phyloP scores from a whole-genome alignment of 352 stramenopile species.

The Pythium apleroticum region DNA sequence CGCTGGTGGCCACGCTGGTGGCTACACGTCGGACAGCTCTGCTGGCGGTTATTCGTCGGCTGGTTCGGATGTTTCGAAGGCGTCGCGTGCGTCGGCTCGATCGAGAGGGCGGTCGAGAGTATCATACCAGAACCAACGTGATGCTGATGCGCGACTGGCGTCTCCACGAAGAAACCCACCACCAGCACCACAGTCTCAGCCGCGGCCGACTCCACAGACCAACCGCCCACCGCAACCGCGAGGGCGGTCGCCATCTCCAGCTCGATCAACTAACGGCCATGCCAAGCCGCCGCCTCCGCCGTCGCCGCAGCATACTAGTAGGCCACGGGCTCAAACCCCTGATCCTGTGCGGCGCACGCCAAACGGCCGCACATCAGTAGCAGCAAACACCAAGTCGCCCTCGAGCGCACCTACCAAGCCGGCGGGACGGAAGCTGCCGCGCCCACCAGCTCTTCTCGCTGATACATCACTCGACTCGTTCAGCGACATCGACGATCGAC shows the following conservation, averaged over 20 bases:
- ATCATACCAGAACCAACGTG: slow-evolving; percentile 54
- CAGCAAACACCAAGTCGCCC: background rate
- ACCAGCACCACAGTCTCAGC: slow-evolving; percentile 21
- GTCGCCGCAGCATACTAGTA: background rate
- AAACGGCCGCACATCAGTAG: background rate
- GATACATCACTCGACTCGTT: slow-evolving; percentile 78
- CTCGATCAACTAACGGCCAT: slow-evolving; percentile 12
- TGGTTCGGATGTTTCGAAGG: slow-evolving; percentile 49
- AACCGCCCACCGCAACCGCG: background rate
- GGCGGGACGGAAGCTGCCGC: slow-evolving; percentile 2
- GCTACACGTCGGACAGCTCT: slow-evolving; percentile 70
- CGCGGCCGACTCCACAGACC: background rate
- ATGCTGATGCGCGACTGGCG: slow-evolving; percentile 49
- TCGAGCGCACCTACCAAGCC: slow-evolving; percentile 3
- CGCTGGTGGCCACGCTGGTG: slow-evolving; percentile 14
- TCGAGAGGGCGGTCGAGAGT: slow-evolving; percentile 36
- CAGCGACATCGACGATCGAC: slow-evolving; percentile 83
- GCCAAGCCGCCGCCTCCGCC: background rate
- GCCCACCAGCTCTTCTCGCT: slow-evolving; percentile 35
- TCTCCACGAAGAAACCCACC: slow-evolving; percentile 51
- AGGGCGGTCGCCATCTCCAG: slow-evolving; percentile 26
- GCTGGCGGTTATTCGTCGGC: slow-evolving; percentile 66
- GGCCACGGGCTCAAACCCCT: background rate
- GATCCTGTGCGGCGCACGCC: background rate
- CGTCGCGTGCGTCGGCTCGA: slow-evolving; percentile 42